Conservation (phyloP, 2,329 filamentous ascomycete genomes). For the Fusarium secorum region DNA sequence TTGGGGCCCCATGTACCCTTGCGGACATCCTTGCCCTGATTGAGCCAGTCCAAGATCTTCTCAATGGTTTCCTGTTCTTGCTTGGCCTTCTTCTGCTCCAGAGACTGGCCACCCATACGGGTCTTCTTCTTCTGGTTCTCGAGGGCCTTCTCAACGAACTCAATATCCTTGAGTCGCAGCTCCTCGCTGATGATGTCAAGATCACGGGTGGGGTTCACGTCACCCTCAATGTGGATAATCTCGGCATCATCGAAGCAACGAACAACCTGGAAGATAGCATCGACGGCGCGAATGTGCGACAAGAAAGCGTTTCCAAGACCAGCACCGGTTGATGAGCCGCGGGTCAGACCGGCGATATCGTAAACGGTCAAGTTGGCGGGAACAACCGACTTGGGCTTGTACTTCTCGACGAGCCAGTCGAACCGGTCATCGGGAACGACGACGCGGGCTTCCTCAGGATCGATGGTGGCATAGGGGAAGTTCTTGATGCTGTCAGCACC, state of each 20-base stretch:
- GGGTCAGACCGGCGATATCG: conserved; percentile 96
- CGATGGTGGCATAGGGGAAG: conserved; percentile 98
- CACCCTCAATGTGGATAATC: conserved; percentile 99
- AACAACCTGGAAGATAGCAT: conserved; percentile 97
- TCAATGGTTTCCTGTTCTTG: conserved; percentile 94
- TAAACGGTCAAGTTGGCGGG: conserved; percentile 98
- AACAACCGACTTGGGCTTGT: conserved; percentile 97
- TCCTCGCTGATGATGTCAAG: conserved; percentile 97
- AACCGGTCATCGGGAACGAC: conserved; percentile 95
- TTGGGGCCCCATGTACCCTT: conserved; percentile 90
- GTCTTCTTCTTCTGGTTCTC: conserved; percentile 95
- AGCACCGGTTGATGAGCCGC: conserved; percentile 94
- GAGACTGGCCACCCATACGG: conserved; percentile 87
- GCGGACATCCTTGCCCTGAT: conserved; percentile 91
- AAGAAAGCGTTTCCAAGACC: conserved; percentile 98
- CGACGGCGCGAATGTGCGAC: conserved; percentile 97
- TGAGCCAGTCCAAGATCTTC: conserved; percentile 83
- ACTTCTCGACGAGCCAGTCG: conserved; percentile 95
- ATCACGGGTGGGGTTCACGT: conserved; percentile 94
- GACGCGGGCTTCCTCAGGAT: conserved; percentile 97
- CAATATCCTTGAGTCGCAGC: conserved; percentile 96
- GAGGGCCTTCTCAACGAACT: conserved; percentile 95
- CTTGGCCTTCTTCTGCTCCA: conserved; percentile 97
- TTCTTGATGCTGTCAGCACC: conserved; percentile 68
- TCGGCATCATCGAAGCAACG: conserved; percentile 98